Percentiles rank a stretch among this genome's conserved stretches.
These are phyloP conservation scores for Plantago major DNA, from an alignment of 257 asterid genomes.

Conservation along the genomic window DNA sequence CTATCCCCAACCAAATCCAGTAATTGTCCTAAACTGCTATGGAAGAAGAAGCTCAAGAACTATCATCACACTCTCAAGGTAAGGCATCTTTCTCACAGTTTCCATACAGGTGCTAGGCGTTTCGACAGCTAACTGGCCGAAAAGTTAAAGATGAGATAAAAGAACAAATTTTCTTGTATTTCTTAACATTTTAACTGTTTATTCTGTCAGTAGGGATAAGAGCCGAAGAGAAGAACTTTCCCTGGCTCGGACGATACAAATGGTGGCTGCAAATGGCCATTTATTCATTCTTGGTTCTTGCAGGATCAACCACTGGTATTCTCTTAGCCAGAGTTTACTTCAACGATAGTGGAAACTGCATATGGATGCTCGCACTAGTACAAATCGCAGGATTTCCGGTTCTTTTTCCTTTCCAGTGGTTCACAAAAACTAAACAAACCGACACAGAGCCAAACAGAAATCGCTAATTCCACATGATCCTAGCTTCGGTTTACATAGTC, in stretches of 20 bases:
- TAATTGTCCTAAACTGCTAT: slow-evolving; percentile 17
- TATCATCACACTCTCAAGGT: slow-evolving; percentile 6
- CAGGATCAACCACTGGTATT: slow-evolving; percentile 51
- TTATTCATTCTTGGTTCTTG: slow-evolving; percentile 38
- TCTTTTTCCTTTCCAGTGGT: slow-evolving; percentile 53
- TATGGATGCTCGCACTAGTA: slow-evolving; percentile 63
- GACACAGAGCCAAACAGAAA: not conserved
- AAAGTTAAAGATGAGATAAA: too few species aligned
- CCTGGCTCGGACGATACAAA: slow-evolving; percentile 23
- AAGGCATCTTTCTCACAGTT: not conserved
- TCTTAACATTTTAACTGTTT: too few species aligned
- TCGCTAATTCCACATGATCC: slow-evolving; percentile 11
- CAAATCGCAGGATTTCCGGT: slow-evolving; percentile 58
- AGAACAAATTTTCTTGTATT: too few species aligned
- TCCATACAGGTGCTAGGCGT: too few species aligned
- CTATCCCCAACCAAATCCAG: not conserved
- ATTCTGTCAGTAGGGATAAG: slow-evolving; percentile 7
- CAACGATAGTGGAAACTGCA: slow-evolving; percentile 65
- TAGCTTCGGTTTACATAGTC: slow-evolving; percentile 25
- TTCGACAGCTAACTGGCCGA: too few species aligned
- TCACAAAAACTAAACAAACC: slow-evolving; percentile 15
- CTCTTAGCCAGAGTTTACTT: slow-evolving; percentile 63
- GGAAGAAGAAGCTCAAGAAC: slow-evolving; percentile 32
- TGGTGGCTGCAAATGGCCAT: slow-evolving; percentile 60
- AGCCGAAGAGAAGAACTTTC: slow-evolving; percentile 2